Base-by-base conservation (phyloP, 2,329 filamentous ascomycete species). In the Cladosporium phlei region DNA sequence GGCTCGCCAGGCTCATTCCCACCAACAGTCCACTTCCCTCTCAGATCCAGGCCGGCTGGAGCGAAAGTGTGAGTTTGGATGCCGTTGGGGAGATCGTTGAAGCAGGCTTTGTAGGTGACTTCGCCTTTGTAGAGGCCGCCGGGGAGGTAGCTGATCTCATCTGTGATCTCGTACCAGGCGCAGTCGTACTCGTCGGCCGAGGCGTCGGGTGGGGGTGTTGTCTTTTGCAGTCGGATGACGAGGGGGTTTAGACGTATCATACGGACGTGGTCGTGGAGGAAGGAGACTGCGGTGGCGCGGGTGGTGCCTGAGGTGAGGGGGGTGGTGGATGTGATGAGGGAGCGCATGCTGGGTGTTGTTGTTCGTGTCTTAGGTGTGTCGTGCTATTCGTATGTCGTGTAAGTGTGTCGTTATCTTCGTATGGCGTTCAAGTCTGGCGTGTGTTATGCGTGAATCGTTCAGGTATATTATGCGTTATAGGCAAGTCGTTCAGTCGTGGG, bases 181-280 rank as follows among this genome's bases (percentile, higher is more conserved):
- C 82, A 85, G 22, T 54, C 46, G 50, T 75, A 78, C 69, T 95
- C 88, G 56, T 93, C 86, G 12, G 79, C 69, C 0, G 78, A 72
- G 10, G 85, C 82, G 60, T 82, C 77, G 19, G 74, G 60, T 0
- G 88, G 87, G 2, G 86, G 75, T 37, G 78, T 74, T 66, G 87
- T 87, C 24, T 74, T 74, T 55, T 82, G 77, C 48, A 86, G 78
- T 51, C 85, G 81, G 52, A 85, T 80, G 46, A 95, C 84, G 38
- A 94, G 75, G 1, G 88, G 88, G 65, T 94, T 95, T 48, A 95
- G 73, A 61, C 91, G 84, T 59, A 95, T 94, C 83, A 95, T 94
- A 57, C 82, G 82, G 39, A 76, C 65, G 67, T 94, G 88, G 65
- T 85, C 77, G 65, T 88, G 86, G 24, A 95, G 80, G 55, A 87